Evolutionary conservation across 192 early-diverging fungal genomes (phyloP).

Genomic region (Backusella circina): DNA sequence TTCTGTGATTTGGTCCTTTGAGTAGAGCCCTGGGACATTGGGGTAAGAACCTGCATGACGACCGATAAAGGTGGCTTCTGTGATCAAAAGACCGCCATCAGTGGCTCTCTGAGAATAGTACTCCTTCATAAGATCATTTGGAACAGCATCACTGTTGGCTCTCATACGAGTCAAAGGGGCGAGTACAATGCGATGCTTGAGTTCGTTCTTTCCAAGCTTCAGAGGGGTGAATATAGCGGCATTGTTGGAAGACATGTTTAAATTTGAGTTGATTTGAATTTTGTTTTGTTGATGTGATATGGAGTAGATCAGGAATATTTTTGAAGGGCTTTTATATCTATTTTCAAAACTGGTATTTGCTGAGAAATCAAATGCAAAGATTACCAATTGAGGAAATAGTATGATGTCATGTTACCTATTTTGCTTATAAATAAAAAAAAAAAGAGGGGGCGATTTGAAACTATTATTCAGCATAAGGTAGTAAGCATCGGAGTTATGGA

Average conservation of each 20-base stretch:
- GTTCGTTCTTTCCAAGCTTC: neutral
- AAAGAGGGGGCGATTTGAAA: neutral
- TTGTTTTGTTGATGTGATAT: neutral
- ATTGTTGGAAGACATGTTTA: neutral
- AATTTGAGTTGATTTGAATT: neutral
- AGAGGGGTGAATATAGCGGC: constrained; percentile 15
- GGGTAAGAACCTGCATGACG: neutral
- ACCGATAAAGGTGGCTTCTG: constrained; percentile 14
- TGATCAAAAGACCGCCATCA: constrained; percentile 17
- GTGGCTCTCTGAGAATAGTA: constrained; percentile 24
- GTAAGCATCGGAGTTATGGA: too few relatives aligned
- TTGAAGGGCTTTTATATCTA: neutral
- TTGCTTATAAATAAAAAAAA: too few relatives aligned
- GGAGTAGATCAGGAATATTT: neutral
- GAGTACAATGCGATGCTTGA: constrained; percentile 20
- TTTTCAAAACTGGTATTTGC: neutral
- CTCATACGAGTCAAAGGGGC: constrained; percentile 22
- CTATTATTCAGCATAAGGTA: neutral
- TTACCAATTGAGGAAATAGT: neutral
- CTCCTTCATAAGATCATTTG: neutral
- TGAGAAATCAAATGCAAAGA: neutral
- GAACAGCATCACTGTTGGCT: neutral
- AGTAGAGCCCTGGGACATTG: constrained; percentile 28
- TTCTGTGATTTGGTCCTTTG: constrained; percentile 31
- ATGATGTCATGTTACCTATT: neutral